Base-by-base conservation (phyloP, 177 flowering plant species). In the Vitis hybrid region DNA sequence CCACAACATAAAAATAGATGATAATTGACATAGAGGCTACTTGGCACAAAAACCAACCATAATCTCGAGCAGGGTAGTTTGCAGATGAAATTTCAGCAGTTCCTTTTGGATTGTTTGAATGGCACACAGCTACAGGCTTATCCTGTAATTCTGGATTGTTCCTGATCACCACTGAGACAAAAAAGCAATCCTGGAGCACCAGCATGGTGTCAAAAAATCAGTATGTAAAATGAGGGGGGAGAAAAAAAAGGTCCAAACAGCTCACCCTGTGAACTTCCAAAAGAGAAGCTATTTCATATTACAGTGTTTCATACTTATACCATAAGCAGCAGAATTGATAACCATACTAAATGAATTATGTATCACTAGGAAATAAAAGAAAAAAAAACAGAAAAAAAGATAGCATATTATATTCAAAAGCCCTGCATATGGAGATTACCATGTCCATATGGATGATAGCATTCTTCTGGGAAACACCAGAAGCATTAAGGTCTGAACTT, bases 41-140 rank as follows among this genome's bases (percentile, higher is more conserved):
- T 35, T 11, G 13, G 54, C 57, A 27, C 2, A 67, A 73, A 14
- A 66, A 83, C 77, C 64, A 65, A 94, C 98, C 97, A 86, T 80
- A 86, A 76, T 74, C 82, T 50, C 98, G 80, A 69, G 98, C 99
- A 74, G 95, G 95, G 72, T 93, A 96, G 75, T 93, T 96, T 69
- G 98, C 97, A 64, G 95, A 90, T 40, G 97, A 92, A 74, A 93
- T 93, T 83, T 96, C 99, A 74, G 99, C 90, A 66, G 98, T 96
- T 71, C 99, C 99, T 72, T 88, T 93, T 21, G 94, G 89, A 81
- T 77, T 96, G 74, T 92, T 91, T 32, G 98, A 93, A 66, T 92
- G 98, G 75, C 97, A 93, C n/a, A 95, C 87, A 74, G 97, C 99
- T 62, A 91, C 96, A 72, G 99, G 95, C 81, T 81, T 88, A 68